These are phyloP conservation scores for Suillus subaureus DNA, from an alignment of 768 basidiomycete species.

Conservation along the genomic window DNA sequence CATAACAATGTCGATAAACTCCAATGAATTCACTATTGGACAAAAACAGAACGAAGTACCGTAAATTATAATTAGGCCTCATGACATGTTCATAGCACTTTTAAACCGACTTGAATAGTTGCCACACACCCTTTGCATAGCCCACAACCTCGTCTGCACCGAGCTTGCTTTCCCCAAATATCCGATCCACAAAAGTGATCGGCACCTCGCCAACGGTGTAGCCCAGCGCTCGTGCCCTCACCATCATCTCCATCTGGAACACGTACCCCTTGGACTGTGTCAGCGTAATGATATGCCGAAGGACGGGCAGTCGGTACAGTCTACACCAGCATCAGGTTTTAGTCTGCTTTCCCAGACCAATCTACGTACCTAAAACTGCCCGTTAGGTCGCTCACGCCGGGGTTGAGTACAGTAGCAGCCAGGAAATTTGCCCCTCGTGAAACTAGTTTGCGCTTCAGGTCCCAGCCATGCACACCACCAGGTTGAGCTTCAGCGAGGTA, in stretches of 20 bases:
- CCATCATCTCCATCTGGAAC: slow-evolving; percentile 99
- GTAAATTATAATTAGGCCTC: not conserved
- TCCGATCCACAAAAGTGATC: slow-evolving; percentile 92
- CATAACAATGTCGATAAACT: not conserved
- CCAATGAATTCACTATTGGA: not conserved
- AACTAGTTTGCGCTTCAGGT: slow-evolving; percentile 85
- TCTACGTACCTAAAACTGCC: slow-evolving; percentile 79
- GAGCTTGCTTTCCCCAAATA: slow-evolving; percentile 92
- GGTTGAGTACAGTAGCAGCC: slow-evolving; percentile 81
- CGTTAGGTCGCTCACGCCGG: slow-evolving; percentile 88
- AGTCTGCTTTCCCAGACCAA: not conserved
- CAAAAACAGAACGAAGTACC: not conserved
- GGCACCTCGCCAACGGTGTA: slow-evolving; percentile 90
- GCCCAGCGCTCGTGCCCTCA: slow-evolving; percentile 79
- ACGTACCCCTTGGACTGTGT: slow-evolving; percentile 91
- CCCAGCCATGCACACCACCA: slow-evolving; percentile 93
- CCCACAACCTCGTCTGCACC: slow-evolving; percentile 86
- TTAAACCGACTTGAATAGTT: slow-evolving; percentile 73
- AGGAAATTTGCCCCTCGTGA: slow-evolving; percentile 90
- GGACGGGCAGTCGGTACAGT: slow-evolving; percentile 74
- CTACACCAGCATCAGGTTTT: slow-evolving; percentile 36
- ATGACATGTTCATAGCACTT: not conserved
- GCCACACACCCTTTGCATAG: slow-evolving; percentile 85
- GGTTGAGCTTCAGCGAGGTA: slow-evolving; percentile 59
- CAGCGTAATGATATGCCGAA: slow-evolving; percentile 81